These are phyloP conservation scores for Xerocomus brunneocitrinus DNA, from an alignment of 768 basidiomycete species.

Conservation along the genomic window DNA sequence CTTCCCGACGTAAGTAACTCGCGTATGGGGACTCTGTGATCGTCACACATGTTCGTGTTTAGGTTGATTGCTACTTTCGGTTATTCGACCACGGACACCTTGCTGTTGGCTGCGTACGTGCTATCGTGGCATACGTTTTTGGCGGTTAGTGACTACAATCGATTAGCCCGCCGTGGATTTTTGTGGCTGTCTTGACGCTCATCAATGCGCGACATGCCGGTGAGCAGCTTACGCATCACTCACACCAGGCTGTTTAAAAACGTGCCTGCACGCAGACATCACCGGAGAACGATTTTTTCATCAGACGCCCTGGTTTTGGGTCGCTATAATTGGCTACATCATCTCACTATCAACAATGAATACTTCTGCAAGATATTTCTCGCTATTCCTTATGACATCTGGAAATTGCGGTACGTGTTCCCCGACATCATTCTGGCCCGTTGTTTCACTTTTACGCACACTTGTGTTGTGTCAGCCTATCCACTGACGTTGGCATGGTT, in stretches of 20 bases:
- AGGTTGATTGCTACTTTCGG: constrained; percentile 60
- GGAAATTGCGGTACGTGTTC: constrained; percentile 41
- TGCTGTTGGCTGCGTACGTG: constrained; percentile 56
- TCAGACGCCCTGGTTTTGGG: constrained; percentile 54
- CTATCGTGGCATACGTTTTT: background rate
- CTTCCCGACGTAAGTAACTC: constrained; percentile 43
- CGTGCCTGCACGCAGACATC: constrained; percentile 1
- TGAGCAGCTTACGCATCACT: constrained; percentile 9
- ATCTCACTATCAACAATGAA: constrained; percentile 52
- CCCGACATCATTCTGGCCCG: background rate
- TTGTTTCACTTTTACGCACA: background rate
- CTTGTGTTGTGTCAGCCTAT: constrained; percentile 26
- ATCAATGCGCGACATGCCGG: constrained; percentile 57
- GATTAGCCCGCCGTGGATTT: constrained; percentile 57
- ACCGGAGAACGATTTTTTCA: constrained; percentile 68
- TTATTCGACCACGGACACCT: constrained; percentile 53
- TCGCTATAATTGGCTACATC: constrained; percentile 55
- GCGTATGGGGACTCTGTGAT: background rate
- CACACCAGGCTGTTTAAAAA: background rate
- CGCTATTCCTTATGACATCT: constrained; percentile 59
- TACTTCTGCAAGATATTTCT: constrained; percentile 52
- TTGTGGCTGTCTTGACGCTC: constrained; percentile 45
- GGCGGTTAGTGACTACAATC: background rate
- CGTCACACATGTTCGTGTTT: background rate
- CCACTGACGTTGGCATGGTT: constrained; percentile 56